Conservation (phyloP, 2,329 filamentous ascomycete genomes). For the Penicillium griseofulvum region DNA sequence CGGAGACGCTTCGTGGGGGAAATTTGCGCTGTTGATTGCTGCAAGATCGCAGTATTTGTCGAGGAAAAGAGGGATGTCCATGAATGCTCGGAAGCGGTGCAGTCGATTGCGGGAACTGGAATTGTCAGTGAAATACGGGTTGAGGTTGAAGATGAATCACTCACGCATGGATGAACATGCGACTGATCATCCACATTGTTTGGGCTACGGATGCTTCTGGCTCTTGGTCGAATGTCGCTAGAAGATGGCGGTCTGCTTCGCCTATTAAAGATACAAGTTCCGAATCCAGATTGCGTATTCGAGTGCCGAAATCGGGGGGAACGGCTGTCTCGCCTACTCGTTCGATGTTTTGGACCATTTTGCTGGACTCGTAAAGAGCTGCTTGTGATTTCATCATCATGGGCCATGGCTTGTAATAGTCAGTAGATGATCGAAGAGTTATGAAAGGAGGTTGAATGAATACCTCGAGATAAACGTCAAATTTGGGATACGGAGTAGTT, state of each 20-base stretch:
- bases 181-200: constrained; percentile 19
- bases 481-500: constrained; percentile 23
- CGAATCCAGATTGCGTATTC: constrained; percentile 16
- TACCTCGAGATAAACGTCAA: constrained; percentile 21
- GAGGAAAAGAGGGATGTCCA: constrained; percentile 25
- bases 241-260: constrained; percentile 16
- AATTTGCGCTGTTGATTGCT: constrained; percentile 16
- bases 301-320: constrained; percentile 1
- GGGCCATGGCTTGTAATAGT: constrained; percentile 20
- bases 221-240: constrained; percentile 11
- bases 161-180: constrained; percentile 21
- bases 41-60: constrained; percentile 24
- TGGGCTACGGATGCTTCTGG: constrained; percentile 15
- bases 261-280: constrained; percentile 9
- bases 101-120: constrained; percentile 21
- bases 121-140: not conserved
- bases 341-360: constrained; percentile 17
- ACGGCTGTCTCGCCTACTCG: not conserved
- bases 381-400: constrained; percentile 22
- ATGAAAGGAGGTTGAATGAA: not conserved
- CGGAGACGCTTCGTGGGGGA: constrained; percentile 1
- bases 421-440: not conserved
- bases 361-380: constrained; percentile 12
- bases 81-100: constrained; percentile 26
- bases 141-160: not conserved